Base-by-base conservation (phyloP, 148 eudicot genomes). In the Diospyros kaki region DNA sequence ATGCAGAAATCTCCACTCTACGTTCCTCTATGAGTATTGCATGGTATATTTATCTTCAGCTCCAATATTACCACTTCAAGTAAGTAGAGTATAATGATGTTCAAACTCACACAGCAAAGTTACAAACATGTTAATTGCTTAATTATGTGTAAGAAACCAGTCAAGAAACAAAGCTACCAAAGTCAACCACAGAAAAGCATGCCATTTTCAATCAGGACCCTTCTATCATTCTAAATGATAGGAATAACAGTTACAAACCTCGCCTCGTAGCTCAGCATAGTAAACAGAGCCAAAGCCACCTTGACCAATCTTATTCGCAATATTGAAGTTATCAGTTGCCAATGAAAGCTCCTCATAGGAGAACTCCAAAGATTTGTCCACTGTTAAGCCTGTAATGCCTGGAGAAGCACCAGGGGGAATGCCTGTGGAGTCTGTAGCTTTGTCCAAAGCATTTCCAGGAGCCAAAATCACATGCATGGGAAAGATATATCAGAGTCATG, bases 201-300 rank as follows among this genome's bases (percentile, higher is more conserved):
- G 59, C 8, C 8, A 3, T 55, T 55, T 13, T 55, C 2, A 2
- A 55, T 6, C 54, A 40, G 13, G 17, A 12, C 43, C 53, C 2
- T 58, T 18, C 41, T 9, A 28, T 17, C 14, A 10, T 55, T n/a
- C 38, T 48, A 18, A n/a, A 12, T 40, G 50, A 45, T 44, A 6
- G 73, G 54, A 70, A 39, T 9, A 42, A 73, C 12, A 41, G 48
- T 7, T 71, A 83, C 91, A 76, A 73, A 94, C 98, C 97, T 94
- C 97, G 81, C 97, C 95, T 83, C 93, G 86, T 76, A 94, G 83
- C 88, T 94, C 98, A n/a, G 86, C 98, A 84, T 90, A 94, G 81
- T 89, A 94, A 84, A 94, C 98, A 77, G 90, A 87, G 65, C 97
- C 98, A 79, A 91, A 94, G 53, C 98, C 98, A 80, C 98, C 98